Percentiles rank a stretch among this genome's conserved stretches.
phyloP scores from a whole-genome alignment of 2,329 filamentous ascomycete genomes.

The Epichloe brachyelytri region DNA sequence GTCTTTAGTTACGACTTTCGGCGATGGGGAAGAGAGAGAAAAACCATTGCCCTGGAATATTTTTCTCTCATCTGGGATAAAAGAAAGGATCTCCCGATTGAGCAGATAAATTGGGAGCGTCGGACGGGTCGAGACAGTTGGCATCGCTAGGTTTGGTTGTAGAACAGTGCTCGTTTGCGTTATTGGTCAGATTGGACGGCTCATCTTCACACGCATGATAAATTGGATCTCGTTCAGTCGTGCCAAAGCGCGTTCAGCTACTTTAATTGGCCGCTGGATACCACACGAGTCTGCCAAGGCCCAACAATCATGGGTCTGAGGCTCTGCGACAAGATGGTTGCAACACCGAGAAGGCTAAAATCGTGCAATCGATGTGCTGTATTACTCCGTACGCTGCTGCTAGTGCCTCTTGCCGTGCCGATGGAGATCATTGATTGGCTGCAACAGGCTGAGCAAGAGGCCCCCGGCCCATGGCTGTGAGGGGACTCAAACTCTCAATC shows the following conservation, averaged over 20 bases:
- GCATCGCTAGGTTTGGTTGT: neutral
- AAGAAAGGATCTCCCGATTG: too few relatives aligned
- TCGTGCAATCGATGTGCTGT: conserved; percentile 1
- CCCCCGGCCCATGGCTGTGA: neutral
- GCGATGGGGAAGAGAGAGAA: too few relatives aligned
- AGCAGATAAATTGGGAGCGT: too few relatives aligned
- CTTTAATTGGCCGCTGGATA: conserved; percentile 1
- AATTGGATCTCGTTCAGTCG: conserved; percentile 6
- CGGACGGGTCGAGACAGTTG: neutral
- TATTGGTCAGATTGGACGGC: neutral
- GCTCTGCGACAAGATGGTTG: neutral
- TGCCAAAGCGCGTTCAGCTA: conserved; percentile 4
- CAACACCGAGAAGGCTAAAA: conserved; percentile 3
- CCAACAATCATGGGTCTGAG: neutral
- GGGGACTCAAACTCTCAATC: neutral
- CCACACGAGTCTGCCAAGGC: neutral
- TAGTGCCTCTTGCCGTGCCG: neutral
- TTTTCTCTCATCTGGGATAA: too few relatives aligned
- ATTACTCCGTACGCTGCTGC: neutral
- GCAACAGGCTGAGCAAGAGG: neutral
- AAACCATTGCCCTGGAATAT: too few relatives aligned
- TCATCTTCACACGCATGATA: conserved; percentile 5
- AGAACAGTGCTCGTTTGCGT: neutral
- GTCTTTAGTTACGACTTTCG: too few relatives aligned
- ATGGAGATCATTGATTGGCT: conserved; percentile 1